phyloP scores from a whole-genome alignment of 2,329 filamentous ascomycete species.

The Colletotrichum sp. region DNA sequence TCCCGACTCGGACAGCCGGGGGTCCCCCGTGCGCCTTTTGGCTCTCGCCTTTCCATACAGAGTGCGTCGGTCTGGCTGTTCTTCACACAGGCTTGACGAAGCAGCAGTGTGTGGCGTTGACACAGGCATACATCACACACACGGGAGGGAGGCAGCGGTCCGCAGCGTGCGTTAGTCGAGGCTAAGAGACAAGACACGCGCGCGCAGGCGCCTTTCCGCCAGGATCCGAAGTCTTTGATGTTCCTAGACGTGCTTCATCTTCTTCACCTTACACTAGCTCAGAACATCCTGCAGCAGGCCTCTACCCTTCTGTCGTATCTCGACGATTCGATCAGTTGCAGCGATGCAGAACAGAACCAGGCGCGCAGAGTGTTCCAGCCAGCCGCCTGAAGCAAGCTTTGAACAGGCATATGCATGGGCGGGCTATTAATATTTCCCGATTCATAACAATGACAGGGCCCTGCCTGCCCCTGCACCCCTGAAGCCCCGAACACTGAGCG shows the following conservation, averaged over 20 bases:
- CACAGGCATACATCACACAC: neutral
- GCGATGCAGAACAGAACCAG: neutral
- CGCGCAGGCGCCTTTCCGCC: neutral
- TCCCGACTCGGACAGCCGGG: slow-evolving; percentile 12
- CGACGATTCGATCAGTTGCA: neutral
- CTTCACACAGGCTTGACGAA: neutral
- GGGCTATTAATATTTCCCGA: slow-evolving; percentile 17
- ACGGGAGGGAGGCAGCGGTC: slow-evolving; percentile 2
- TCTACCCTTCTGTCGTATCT: neutral
- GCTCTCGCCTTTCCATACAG: neutral
- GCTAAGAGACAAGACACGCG: neutral
- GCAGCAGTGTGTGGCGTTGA: neutral
- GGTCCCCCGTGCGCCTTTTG: neutral
- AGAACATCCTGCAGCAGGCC: neutral
- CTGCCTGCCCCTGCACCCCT: neutral
- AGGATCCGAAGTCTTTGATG: neutral
- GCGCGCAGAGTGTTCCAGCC: neutral
- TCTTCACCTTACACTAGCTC: neutral
- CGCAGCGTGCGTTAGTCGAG: neutral
- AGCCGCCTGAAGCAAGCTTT: neutral
- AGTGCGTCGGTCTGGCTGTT: neutral
- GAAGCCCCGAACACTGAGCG: neutral
- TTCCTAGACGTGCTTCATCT: neutral
- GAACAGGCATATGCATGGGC: slow-evolving; percentile 3
- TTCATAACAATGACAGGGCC: neutral